A percentile compares a stretch with the other conserved stretches of the same genome.
Evolutionary conservation across 768 basidiomycete genomes (phyloP).

Genomic region (Asterophora parasitica): DNA sequence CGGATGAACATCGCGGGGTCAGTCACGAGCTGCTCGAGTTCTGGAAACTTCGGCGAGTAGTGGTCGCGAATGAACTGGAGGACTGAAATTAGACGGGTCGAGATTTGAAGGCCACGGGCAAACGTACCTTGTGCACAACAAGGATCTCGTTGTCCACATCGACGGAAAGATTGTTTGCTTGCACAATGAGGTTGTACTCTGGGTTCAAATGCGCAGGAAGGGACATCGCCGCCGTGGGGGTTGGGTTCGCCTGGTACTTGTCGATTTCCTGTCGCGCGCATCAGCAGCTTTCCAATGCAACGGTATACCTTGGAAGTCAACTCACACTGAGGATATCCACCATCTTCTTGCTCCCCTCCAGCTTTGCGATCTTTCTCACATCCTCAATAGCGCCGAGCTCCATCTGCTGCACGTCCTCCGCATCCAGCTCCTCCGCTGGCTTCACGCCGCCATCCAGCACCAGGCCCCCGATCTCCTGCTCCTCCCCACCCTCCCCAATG

Average conservation of each 20-base stretch:
- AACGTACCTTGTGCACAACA: constrained; percentile 84
- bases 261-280: constrained; percentile 67
- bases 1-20: constrained; percentile 92
- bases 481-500: constrained; percentile 39
- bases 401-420: constrained; percentile 92
- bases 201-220: constrained; percentile 84
- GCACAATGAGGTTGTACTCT: constrained; percentile 94
- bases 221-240: constrained; percentile 71
- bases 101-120: neutral
- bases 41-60: constrained; percentile 92
- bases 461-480: constrained; percentile 48
- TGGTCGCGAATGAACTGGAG: constrained; percentile 95
- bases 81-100: constrained; percentile 11
- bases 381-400: constrained; percentile 82
- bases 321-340: constrained; percentile 76
- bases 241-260: constrained; percentile 78
- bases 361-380: constrained; percentile 82
- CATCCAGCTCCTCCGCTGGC: constrained; percentile 95
- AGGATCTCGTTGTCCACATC: constrained; percentile 98
- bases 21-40: constrained; percentile 90
- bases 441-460: constrained; percentile 83
- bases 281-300: too few relatives aligned
- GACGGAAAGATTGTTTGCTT: constrained; percentile 96
- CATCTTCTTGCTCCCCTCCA: constrained; percentile 86
- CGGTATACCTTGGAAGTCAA: neutral